Evolutionary conservation across 495 filamentous ascomycete genomes (phyloP), one percentile per base, ranked within the genome.

Genomic region (Cercophora sp.): DNA sequence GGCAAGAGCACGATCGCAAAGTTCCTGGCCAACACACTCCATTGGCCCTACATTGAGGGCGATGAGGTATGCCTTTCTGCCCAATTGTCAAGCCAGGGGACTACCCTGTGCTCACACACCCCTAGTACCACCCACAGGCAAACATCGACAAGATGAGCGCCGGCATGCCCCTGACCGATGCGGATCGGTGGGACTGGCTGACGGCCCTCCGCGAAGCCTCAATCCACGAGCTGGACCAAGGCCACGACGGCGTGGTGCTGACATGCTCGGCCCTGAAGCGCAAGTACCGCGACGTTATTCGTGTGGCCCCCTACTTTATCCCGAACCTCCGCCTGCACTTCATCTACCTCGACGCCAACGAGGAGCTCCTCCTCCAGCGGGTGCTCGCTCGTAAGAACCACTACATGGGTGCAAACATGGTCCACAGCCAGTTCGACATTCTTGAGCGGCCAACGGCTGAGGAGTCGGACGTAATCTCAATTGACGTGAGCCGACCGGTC

Each of bases 161-260:
- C 59, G 89, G 89, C 55, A 86, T 84, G 34, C 89, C 94, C 5
- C 78, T 99, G 43, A 97, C 91, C 43, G 94, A 99, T 67, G 84
- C 82, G 56, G 94, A 99, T 70, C 88, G 94, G 52, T 97, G 94
- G 94, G 92, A 96, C 74, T 99, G 94, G 94, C 84, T 99, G 40
- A 92, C 91, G 54, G 75, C 80, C 19, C 80, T 97, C 4, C 89
- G 94, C 60, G 82, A 95, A 59, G 84, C 89, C 51, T 87, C 91
- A 26, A 80, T 89, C 56, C 64, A 73, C 16, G 75, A 75, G 26
- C 79, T 91, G 20, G 75, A 80, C 24, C 65, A 62, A 26, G 78
- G 81, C 27, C 71, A 76, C 25, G 72, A 81, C 27, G 94, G 92
- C 44, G 95, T 96, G 22, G 88, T 99, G 18, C 78, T 99, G 48